phyloP scores from a whole-genome alignment of 106 monocot species.

The Dendrobium nobile region DNA sequence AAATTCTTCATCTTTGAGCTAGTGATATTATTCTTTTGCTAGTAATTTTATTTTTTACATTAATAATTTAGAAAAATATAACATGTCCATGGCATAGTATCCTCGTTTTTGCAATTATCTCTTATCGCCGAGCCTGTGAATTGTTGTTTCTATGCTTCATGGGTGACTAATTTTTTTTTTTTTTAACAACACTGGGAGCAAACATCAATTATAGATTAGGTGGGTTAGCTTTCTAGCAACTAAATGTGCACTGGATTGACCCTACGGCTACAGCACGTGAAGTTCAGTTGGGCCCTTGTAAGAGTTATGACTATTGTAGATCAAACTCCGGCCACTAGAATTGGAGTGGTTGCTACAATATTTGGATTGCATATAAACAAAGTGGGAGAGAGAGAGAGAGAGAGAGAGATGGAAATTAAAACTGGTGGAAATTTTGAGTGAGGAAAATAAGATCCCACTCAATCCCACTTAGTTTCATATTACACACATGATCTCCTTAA shows the following conservation, averaged over 20 bases:
- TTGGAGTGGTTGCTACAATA: not conserved
- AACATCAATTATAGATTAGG: not conserved
- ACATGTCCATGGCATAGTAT: too few relatives aligned
- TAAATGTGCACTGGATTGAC: not conserved
- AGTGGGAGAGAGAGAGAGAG: not conserved
- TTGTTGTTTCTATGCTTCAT: too few relatives aligned
- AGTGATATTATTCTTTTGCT: too few relatives aligned
- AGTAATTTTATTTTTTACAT: too few relatives aligned
- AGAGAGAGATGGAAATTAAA: not conserved
- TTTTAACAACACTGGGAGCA: not conserved
- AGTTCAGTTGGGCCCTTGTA: not conserved
- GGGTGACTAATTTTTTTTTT: not conserved
- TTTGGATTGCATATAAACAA: not conserved
- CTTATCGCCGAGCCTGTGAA: too few relatives aligned
- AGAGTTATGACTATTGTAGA: not conserved
- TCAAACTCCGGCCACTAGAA: not conserved
- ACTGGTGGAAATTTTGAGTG: not conserved
- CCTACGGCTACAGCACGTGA: not conserved
- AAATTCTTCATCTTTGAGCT: too few relatives aligned
- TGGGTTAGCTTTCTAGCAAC: not conserved
- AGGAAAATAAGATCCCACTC: not conserved
- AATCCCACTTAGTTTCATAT: not conserved
- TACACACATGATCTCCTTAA: not conserved
- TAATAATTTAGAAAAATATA: too few relatives aligned
- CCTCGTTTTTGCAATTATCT: too few relatives aligned